Conservation (phyloP, 2,329 filamentous ascomycete species). For the Aspergillus spinulosporus region DNA sequence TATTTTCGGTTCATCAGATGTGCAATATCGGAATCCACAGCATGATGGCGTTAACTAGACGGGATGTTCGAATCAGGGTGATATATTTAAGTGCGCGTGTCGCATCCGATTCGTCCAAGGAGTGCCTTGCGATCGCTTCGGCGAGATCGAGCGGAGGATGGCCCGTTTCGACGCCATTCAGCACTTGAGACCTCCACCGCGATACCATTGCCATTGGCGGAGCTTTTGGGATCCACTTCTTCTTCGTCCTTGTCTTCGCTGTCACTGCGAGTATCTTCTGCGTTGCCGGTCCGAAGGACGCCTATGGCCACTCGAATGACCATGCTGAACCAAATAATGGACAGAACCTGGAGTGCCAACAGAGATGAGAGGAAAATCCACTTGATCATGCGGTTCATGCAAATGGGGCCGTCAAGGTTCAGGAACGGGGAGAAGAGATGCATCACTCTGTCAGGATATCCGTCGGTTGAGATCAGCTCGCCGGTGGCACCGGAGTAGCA, state of each 20-base stretch:
- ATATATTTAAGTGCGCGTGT: slow-evolving; percentile 57
- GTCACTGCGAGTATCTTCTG: slow-evolving; percentile 85
- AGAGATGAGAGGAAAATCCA: slow-evolving; percentile 78
- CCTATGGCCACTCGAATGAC: slow-evolving; percentile 79
- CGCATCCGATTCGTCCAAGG: slow-evolving; percentile 77
- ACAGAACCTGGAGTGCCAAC: slow-evolving; percentile 74
- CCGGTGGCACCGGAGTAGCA: slow-evolving; percentile 64
- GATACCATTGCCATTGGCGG: slow-evolving; percentile 22
- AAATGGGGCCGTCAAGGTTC: slow-evolving; percentile 70
- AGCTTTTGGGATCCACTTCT: slow-evolving; percentile 25
- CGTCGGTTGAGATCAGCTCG: slow-evolving; percentile 35
- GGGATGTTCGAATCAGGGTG: background rate
- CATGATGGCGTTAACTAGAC: slow-evolving; percentile 3
- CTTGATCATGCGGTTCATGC: slow-evolving; percentile 73
- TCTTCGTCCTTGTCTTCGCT: slow-evolving; percentile 69
- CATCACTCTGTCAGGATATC: slow-evolving; percentile 47
- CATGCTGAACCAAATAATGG: slow-evolving; percentile 85
- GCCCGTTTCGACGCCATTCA: slow-evolving; percentile 38
- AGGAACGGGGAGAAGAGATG: slow-evolving; percentile 74
- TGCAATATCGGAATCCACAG: slow-evolving; percentile 1
- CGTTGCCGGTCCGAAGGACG: slow-evolving; percentile 72
- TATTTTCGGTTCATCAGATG: slow-evolving; percentile 12
- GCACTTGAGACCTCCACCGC: slow-evolving; percentile 30
- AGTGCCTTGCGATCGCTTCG: slow-evolving; percentile 65
- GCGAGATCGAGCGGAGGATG: slow-evolving; percentile 36